Evolutionary conservation across 2,329 filamentous ascomycete species (phyloP).

Genomic region (Podosphaera fusca): DNA sequence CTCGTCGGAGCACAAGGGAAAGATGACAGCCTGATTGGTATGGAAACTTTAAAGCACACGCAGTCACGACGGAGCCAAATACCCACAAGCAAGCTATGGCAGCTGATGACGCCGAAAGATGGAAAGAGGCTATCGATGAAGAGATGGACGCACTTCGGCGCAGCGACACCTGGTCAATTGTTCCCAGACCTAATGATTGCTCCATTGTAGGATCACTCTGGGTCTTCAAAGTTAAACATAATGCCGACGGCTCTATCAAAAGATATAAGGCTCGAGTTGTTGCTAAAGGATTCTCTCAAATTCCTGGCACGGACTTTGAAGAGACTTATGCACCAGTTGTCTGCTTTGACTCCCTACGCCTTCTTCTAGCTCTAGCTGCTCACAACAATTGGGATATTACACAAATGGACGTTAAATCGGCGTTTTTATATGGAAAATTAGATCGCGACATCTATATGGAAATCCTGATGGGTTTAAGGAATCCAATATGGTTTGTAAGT

Average conservation of each 20-base stretch:
- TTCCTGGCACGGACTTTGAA: background rate
- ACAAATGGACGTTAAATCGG: background rate
- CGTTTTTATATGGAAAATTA: background rate
- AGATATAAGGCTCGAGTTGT: constrained; percentile 1
- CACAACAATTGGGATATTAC: background rate
- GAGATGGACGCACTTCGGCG: constrained; percentile 1
- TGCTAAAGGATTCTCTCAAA: constrained; percentile 1
- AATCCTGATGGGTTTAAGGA: background rate
- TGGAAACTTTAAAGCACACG: background rate
- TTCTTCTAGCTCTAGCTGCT: background rate
- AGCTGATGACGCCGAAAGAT: background rate
- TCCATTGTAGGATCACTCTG: background rate
- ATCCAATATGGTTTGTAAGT: background rate
- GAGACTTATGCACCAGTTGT: background rate
- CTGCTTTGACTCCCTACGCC: background rate
- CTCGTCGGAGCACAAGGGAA: background rate
- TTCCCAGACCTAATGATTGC: background rate
- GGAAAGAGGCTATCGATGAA: background rate
- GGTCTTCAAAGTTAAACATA: background rate
- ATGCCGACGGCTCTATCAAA: background rate
- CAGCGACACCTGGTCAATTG: background rate
- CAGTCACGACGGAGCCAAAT: background rate
- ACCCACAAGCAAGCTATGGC: background rate
- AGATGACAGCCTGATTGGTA: background rate
- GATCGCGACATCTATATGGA: background rate